Evolutionary conservation across 805 yeast species (phyloP).

Genomic region (Metschnikowia dekortorum): DNA sequence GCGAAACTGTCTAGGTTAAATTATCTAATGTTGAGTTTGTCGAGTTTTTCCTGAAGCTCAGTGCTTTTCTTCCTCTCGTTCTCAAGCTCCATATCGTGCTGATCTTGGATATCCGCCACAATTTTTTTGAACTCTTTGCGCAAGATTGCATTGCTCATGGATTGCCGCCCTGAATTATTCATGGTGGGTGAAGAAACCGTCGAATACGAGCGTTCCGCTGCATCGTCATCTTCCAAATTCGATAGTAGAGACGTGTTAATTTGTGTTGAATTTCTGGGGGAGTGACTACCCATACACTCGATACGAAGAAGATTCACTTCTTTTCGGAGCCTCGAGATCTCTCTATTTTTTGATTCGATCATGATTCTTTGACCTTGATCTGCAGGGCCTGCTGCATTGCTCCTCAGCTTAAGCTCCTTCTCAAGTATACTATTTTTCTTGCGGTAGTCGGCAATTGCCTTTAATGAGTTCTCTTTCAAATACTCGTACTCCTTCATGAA

Average conservation of each 20-base stretch:
- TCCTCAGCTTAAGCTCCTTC: slow-evolving; percentile 38
- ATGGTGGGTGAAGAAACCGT: slow-evolving; percentile 16
- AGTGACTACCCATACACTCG: slow-evolving; percentile 39
- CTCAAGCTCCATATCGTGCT: slow-evolving; percentile 54
- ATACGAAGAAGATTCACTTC: slow-evolving; percentile 42
- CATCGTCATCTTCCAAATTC: slow-evolving; percentile 16
- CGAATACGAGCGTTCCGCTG: slow-evolving; percentile 12
- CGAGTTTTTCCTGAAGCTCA: slow-evolving; percentile 29
- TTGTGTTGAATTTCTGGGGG: slow-evolving; percentile 7
- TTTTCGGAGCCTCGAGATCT: slow-evolving; percentile 40
- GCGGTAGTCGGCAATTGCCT: slow-evolving; percentile 50
- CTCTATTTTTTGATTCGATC: slow-evolving; percentile 31
- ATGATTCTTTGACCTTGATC: slow-evolving; percentile 2
- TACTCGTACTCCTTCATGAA: slow-evolving; percentile 64
- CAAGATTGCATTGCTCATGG: slow-evolving; percentile 49
- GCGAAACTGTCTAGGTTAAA: background rate
- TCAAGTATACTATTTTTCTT: slow-evolving; percentile 49
- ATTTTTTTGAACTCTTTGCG: slow-evolving; percentile 66
- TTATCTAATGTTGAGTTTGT: background rate
- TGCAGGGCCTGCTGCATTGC: background rate
- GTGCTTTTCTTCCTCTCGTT: slow-evolving; percentile 51
- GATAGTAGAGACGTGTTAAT: slow-evolving; percentile 9
- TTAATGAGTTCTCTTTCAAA: slow-evolving; percentile 53
- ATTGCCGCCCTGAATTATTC: slow-evolving; percentile 2
- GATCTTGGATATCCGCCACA: slow-evolving; percentile 56